phyloP scores from a whole-genome alignment of 2,329 filamentous ascomycete species.

The Ascocoryne sarcoides region DNA sequence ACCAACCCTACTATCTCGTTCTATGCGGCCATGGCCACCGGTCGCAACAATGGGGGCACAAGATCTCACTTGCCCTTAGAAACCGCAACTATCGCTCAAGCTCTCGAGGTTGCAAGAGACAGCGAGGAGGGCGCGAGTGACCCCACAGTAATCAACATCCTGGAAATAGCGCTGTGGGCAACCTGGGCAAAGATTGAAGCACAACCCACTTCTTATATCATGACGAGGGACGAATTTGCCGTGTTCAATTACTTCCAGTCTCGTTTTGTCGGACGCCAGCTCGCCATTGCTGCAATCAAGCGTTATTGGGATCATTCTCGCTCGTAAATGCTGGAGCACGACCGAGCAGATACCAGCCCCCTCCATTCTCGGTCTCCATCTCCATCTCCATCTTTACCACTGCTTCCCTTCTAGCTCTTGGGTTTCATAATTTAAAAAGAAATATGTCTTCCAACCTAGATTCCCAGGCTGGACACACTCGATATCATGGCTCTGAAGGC shows the following conservation, averaged over 20 bases:
- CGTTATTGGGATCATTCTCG: slow-evolving; percentile 47
- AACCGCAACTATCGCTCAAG: slow-evolving; percentile 44
- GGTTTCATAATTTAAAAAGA: no score
- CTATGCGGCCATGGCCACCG: slow-evolving; percentile 18
- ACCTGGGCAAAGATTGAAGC: slow-evolving; percentile 61
- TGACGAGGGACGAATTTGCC: slow-evolving; percentile 70
- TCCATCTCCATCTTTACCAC: no score
- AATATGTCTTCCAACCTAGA: no score
- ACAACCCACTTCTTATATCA: slow-evolving; percentile 60
- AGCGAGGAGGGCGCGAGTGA: slow-evolving; percentile 58
- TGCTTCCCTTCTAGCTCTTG: no score
- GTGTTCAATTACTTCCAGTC: slow-evolving; percentile 79
- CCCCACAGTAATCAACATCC: slow-evolving; percentile 50
- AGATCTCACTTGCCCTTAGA: slow-evolving; percentile 8
- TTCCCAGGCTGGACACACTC: no score
- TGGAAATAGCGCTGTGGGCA: slow-evolving; percentile 53
- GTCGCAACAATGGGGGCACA: slow-evolving; percentile 12
- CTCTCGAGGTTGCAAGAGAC: slow-evolving; percentile 69
- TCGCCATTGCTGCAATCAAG: slow-evolving; percentile 39
- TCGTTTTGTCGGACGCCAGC: slow-evolving; percentile 47
- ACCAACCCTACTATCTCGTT: slow-evolving; percentile 12
- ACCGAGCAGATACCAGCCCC: no score
- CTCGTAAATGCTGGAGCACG: no score
- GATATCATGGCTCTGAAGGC: no score
- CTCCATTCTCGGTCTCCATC: no score